A percentile compares a stretch with the other conserved stretches of the same genome.
These are phyloP conservation scores for Sporobolomyces roseus DNA, from an alignment of 768 basidiomycete genomes.

Conservation along the genomic window DNA sequence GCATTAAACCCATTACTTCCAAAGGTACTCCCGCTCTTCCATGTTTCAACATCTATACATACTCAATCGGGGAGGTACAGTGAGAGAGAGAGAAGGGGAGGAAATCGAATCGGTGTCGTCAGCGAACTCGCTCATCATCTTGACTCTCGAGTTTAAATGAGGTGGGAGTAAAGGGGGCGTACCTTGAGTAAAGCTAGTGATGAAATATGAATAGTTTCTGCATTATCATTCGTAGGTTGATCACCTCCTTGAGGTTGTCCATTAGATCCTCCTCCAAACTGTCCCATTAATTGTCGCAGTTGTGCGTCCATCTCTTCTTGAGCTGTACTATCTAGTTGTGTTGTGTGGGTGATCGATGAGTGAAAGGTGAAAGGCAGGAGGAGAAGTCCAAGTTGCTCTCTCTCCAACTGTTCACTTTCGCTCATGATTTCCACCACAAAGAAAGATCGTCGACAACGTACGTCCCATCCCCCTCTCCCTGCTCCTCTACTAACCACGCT, in stretches of 20 bases:
- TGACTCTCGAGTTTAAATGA: background rate
- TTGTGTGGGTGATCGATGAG: too few species aligned
- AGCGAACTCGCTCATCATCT: background rate
- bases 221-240: slow-evolving; percentile 45
- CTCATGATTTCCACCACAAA: too few species aligned
- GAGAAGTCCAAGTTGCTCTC: too few species aligned
- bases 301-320: slow-evolving; percentile 35
- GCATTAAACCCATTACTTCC: slow-evolving; percentile 99
- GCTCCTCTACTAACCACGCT: too few species aligned
- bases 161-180: slow-evolving; percentile 34
- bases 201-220: slow-evolving; percentile 78
- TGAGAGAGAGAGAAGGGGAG: too few species aligned
- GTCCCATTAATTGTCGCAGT: slow-evolving; percentile 24
- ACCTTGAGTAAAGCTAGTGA: slow-evolving; percentile 96
- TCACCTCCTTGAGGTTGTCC: slow-evolving; percentile 24
- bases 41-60: slow-evolving; percentile 88
- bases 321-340: too few species aligned
- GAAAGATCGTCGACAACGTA: too few species aligned
- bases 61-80: background rate
- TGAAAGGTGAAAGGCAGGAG: too few species aligned
- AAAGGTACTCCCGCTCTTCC: slow-evolving; percentile 97
- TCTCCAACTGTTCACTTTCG: too few species aligned
- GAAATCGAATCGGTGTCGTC: background rate
- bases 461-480: too few species aligned
- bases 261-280: slow-evolving; percentile 35